phyloP scores from a whole-genome alignment of 371 early-diverging fungal species.

The Aphelidium insulamus region DNA sequence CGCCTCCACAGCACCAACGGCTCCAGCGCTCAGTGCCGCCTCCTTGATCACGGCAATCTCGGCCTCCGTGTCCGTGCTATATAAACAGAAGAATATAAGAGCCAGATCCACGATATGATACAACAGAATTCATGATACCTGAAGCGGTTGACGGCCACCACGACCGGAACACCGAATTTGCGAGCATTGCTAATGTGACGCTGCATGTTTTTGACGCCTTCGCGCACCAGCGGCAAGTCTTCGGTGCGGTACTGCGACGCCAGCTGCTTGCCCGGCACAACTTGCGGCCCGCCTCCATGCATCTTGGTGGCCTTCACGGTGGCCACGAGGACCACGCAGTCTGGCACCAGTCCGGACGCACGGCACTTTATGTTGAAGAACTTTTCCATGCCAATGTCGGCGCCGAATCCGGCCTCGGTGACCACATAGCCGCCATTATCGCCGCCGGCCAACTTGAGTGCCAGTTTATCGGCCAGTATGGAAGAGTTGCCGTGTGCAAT shows the following conservation, averaged over 20 bases:
- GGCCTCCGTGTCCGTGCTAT: slow-evolving; percentile 52
- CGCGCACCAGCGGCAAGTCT: slow-evolving; percentile 51
- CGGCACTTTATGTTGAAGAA: slow-evolving; percentile 96
- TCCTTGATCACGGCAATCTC: slow-evolving; percentile 59
- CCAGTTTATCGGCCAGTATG: slow-evolving; percentile 77
- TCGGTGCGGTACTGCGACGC: slow-evolving; percentile 67
- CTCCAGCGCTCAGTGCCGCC: slow-evolving; percentile 58
- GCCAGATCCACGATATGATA: not conserved
- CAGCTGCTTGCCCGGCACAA: slow-evolving; percentile 70
- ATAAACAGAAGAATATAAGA: not conserved
- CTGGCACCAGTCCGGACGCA: slow-evolving; percentile 59
- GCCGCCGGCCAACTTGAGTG: slow-evolving; percentile 68
- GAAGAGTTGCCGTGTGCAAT: slow-evolving; percentile 93
- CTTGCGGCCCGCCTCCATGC: slow-evolving; percentile 95
- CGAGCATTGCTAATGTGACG: slow-evolving; percentile 76
- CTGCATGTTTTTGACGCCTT: slow-evolving; percentile 61
- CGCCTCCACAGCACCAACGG: slow-evolving; percentile 56
- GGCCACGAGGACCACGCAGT: slow-evolving; percentile 85
- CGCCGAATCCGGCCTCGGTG: slow-evolving; percentile 94
- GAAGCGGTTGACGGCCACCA: slow-evolving; percentile 86
- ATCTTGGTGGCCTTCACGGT: slow-evolving; percentile 86
- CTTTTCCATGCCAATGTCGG: slow-evolving; percentile 97
- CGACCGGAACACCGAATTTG: slow-evolving; percentile 70
- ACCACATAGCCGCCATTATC: slow-evolving; percentile 63
- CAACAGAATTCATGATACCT: slow-evolving; percentile 11